Evolutionary conservation across 106 monocot species (phyloP).

Genomic region (Dendrobium chrysotoxum): DNA sequence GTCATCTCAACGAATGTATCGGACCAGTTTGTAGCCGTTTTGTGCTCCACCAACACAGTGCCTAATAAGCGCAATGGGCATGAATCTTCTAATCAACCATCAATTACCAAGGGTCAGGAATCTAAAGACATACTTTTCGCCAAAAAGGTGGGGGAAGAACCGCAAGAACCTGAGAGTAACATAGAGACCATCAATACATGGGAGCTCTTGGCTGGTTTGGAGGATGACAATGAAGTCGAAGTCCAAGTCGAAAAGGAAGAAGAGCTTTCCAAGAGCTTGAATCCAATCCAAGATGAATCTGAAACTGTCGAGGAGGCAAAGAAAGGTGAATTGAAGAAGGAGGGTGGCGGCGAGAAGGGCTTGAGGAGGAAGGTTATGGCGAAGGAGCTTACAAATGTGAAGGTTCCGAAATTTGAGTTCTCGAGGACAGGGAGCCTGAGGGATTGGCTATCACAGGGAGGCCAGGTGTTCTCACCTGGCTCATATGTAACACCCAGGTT

Average conservation of each 20-base stretch:
- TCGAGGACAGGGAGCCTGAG: conserved; percentile 41
- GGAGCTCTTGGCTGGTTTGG: conserved; percentile 49
- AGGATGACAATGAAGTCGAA: conserved; percentile 18
- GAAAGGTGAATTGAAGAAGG: not conserved
- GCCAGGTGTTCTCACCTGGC: conserved; percentile 59
- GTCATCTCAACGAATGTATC: conserved; percentile 23
- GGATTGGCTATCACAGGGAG: conserved; percentile 65
- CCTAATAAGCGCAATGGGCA: conserved; percentile 14
- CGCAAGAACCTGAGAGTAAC: conserved; percentile 10
- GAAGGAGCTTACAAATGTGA: conserved; percentile 32
- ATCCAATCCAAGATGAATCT: conserved; percentile 43
- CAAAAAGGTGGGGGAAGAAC: not conserved
- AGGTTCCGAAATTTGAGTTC: conserved; percentile 50
- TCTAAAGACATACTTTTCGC: too few species aligned
- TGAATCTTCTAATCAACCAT: not conserved
- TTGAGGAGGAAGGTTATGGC: conserved; percentile 36
- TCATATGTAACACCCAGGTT: conserved; percentile 71
- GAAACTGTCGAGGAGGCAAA: not conserved
- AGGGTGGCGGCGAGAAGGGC: conserved; percentile 8
- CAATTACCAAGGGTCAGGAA: not conserved
- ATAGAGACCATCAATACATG: conserved; percentile 56
- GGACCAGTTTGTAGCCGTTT: conserved; percentile 47
- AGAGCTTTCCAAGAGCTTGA: conserved; percentile 5
- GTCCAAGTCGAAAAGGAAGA: conserved; percentile 25
- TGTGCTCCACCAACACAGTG: conserved; percentile 28